A percentile compares a stretch with the other conserved stretches of the same genome.
phyloP scores from a whole-genome alignment of 768 basidiomycete species.

The Hirschioporus abietinus region DNA sequence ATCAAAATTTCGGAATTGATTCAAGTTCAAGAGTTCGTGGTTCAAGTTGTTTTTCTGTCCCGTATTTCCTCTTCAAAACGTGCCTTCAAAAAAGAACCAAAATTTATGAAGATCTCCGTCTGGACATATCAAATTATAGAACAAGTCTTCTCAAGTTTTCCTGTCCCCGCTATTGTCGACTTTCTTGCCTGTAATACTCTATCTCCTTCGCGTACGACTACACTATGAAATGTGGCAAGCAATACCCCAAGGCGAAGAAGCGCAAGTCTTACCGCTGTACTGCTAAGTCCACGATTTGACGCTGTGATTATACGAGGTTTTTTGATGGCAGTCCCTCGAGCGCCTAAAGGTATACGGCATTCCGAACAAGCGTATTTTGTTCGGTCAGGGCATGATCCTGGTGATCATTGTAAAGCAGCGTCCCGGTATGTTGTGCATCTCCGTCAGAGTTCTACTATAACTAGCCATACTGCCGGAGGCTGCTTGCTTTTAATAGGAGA shows the following conservation, averaged over 20 bases:
- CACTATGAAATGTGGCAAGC: neutral
- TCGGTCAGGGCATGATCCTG: neutral
- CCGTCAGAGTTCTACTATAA: neutral
- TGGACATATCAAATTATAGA: slow-evolving; percentile 18
- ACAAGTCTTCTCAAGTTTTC: slow-evolving; percentile 49
- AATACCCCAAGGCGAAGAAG: neutral
- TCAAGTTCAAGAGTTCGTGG: neutral
- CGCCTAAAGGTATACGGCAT: neutral
- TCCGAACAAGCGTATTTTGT: neutral
- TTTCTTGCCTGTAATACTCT: slow-evolving; percentile 12
- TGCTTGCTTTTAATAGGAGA: neutral
- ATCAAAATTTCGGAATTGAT: neutral
- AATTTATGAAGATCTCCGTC: neutral
- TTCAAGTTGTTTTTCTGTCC: neutral
- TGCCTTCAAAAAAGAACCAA: neutral
- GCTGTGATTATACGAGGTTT: neutral
- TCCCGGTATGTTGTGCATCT: neutral
- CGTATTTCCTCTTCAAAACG: neutral
- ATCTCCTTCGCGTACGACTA: neutral
- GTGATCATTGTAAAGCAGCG: neutral
- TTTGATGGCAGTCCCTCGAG: neutral
- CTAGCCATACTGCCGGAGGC: neutral
- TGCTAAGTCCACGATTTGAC: too few relatives aligned
- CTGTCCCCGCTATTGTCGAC: slow-evolving; percentile 33
- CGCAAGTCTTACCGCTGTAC: neutral